These are phyloP conservation scores for Eucalyptus erythrocorys DNA, from an alignment of 345 rosid genomes.

Conservation along the genomic window DNA sequence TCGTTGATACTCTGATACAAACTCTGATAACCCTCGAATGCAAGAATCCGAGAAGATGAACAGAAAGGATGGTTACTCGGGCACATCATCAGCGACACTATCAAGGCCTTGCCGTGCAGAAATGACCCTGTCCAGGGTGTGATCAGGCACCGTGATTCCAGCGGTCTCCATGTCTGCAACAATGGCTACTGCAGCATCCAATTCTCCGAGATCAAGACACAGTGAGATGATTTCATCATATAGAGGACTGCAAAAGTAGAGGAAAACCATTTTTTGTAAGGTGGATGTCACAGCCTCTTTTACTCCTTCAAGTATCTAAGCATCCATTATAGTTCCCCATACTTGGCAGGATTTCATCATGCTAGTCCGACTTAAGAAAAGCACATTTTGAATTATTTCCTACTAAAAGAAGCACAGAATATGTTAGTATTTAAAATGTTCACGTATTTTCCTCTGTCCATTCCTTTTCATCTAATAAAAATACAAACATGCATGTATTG, in stretches of 20 bases:
- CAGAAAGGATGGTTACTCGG: neutral
- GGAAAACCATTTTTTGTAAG: neutral
- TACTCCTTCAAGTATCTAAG: neutral
- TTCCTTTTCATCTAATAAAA: neutral
- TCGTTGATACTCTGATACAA: neutral
- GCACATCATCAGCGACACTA: neutral
- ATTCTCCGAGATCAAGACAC: constrained; percentile 80
- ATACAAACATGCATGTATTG: neutral
- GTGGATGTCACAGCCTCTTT: neutral
- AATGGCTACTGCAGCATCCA: constrained; percentile 83
- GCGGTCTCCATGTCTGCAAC: constrained; percentile 81
- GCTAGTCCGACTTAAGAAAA: neutral
- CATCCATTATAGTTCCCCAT: neutral
- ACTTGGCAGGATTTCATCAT: neutral
- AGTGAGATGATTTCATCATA: constrained; percentile 71
- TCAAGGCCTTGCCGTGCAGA: constrained; percentile 51
- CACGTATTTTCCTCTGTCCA: neutral
- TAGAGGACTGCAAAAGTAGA: constrained; percentile 53
- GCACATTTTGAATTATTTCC: neutral
- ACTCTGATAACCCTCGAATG: neutral
- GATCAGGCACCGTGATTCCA: constrained; percentile 55
- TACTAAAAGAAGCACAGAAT: neutral
- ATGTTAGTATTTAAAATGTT: neutral
- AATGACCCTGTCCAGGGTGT: constrained; percentile 69
- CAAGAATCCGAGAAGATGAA: neutral